These are phyloP conservation scores for Dendrocalamus latiflorus DNA, from an alignment of 202 grass and related monocot genomes.

Conservation along the genomic window DNA sequence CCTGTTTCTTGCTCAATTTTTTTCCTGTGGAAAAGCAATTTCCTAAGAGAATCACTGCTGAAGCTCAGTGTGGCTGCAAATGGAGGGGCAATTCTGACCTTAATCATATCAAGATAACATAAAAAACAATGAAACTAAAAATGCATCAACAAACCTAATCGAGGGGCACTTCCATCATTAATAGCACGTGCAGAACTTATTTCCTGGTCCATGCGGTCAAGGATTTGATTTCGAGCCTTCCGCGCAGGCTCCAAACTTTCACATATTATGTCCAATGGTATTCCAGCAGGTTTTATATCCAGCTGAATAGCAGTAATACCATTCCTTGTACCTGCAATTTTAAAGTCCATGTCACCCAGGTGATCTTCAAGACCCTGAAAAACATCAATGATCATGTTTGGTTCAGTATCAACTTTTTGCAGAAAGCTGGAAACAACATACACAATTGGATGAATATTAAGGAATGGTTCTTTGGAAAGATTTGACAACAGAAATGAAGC, in stretches of 20 bases:
- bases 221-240: slow-evolving; percentile 81
- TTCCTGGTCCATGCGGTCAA: slow-evolving; percentile 87
- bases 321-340: slow-evolving; percentile 95
- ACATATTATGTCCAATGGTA: slow-evolving; percentile 93
- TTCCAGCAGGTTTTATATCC: slow-evolving; percentile 99
- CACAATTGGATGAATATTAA: neutral
- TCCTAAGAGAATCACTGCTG: slow-evolving; percentile 65
- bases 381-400: slow-evolving; percentile 5
- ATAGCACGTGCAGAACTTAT: slow-evolving; percentile 71
- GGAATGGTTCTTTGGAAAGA: neutral
- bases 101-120: slow-evolving; percentile 14
- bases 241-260: slow-evolving; percentile 84
- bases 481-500: slow-evolving; percentile 4
- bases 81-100: slow-evolving; percentile 10
- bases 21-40: slow-evolving; percentile 73
- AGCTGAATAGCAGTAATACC: slow-evolving; percentile 96
- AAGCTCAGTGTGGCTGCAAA: slow-evolving; percentile 83
- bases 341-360: slow-evolving; percentile 97
- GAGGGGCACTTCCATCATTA: slow-evolving; percentile 67
- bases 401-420: slow-evolving; percentile 2
- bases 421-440: neutral
- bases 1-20: slow-evolving; percentile 93
- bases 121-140: neutral
- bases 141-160: slow-evolving; percentile 57
- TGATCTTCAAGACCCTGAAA: slow-evolving; percentile 96